phyloP scores from a whole-genome alignment of 2,329 filamentous ascomycete species.

The Tolypocladium cylindrosporum region DNA sequence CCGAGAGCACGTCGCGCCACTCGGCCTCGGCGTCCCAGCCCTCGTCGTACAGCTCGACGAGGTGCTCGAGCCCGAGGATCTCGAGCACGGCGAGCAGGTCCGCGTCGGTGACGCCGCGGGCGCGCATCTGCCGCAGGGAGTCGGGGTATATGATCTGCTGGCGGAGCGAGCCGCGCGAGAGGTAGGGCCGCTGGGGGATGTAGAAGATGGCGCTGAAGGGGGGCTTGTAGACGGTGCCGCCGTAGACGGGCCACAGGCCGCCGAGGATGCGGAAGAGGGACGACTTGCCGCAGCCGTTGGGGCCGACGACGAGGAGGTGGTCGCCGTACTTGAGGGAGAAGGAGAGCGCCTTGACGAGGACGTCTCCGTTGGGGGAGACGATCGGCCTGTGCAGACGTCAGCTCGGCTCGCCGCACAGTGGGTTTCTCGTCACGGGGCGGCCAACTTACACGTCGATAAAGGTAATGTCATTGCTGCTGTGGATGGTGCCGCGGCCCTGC shows the following conservation, averaged over 20 bases:
- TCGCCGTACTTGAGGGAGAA: constrained; percentile 82
- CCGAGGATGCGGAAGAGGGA: constrained; percentile 93
- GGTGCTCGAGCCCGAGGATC: constrained; percentile 71
- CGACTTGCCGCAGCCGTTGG: constrained; percentile 95
- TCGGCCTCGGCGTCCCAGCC: constrained; percentile 93
- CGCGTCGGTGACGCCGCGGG: constrained; percentile 70
- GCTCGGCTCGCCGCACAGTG: constrained; percentile 2
- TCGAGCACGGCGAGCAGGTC: constrained; percentile 70
- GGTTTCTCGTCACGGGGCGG: background rate
- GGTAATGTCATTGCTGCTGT: constrained; percentile 74
- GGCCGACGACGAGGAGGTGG: constrained; percentile 88
- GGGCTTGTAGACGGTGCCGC: constrained; percentile 85
- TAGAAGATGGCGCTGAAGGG: constrained; percentile 94
- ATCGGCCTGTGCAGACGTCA: constrained; percentile 51
- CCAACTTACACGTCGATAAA: constrained; percentile 65
- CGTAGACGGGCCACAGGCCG: constrained; percentile 95
- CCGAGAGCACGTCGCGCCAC: constrained; percentile 90
- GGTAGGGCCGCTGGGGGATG: constrained; percentile 90
- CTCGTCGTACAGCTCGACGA: constrained; percentile 64
- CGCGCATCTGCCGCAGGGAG: constrained; percentile 74
- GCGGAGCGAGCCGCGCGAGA: constrained; percentile 82
- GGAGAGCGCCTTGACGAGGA: constrained; percentile 74
- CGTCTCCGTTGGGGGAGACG: constrained; percentile 91
- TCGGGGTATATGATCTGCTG: constrained; percentile 98
- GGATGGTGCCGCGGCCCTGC: constrained; percentile 67